A percentile compares a stretch with the other conserved stretches of the same genome.
phyloP scores from a whole-genome alignment of 2,329 filamentous ascomycete genomes.

The Grosmannia serpens region DNA sequence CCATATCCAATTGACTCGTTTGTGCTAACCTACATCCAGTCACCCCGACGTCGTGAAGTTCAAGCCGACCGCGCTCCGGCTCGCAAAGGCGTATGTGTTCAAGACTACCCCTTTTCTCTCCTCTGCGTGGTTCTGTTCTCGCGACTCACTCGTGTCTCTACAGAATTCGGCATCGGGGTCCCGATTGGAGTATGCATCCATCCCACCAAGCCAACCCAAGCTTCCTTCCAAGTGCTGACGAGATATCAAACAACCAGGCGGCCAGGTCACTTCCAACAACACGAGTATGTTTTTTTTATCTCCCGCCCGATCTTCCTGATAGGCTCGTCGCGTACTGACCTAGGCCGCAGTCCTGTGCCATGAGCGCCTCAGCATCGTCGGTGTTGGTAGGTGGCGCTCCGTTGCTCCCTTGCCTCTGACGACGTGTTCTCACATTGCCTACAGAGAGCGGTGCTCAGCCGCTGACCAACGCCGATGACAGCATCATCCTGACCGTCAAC shows the following conservation, averaged over 20 bases:
- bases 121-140: conserved; percentile 14
- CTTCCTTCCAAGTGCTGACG: neutral
- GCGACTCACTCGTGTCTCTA: conserved; percentile 13
- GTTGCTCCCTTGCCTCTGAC: neutral
- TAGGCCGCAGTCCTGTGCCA: conserved; percentile 68
- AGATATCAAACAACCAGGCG: conserved; percentile 42
- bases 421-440: conserved; percentile 16
- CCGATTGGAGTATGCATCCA: conserved; percentile 76
- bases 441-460: conserved; percentile 91
- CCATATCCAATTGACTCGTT: neutral
- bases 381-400: conserved; percentile 59
- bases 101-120: neutral
- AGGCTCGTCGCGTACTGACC: conserved; percentile 17
- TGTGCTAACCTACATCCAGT: conserved; percentile 27
- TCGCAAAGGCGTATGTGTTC: conserved; percentile 76
- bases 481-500: conserved; percentile 89
- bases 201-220: no score
- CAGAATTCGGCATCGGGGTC: conserved; percentile 89
- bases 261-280: conserved; percentile 78
- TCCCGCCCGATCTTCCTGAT: no score
- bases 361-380: conserved; percentile 95
- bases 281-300: conserved; percentile 54
- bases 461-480: conserved; percentile 80
- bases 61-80: conserved; percentile 86
- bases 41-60: conserved; percentile 94